phyloP scores from a whole-genome alignment of 805 yeast species.

The Nakazawaea molendinolei region DNA sequence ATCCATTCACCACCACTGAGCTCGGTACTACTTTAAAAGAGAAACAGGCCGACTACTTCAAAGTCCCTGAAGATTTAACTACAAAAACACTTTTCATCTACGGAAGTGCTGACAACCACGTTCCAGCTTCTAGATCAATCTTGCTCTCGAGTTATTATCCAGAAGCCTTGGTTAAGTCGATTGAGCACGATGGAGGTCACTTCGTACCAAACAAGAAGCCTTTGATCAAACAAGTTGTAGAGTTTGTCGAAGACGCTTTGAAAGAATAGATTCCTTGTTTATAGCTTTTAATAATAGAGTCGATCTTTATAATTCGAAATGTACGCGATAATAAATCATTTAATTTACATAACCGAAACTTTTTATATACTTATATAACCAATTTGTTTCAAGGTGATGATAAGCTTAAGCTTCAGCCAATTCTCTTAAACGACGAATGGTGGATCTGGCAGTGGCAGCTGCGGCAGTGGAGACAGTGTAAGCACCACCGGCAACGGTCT shows the following conservation, averaged over 20 bases:
- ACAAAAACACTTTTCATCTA: constrained; percentile 53
- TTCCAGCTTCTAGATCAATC: constrained; percentile 55
- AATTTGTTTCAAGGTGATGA: constrained; percentile 11
- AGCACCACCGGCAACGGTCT: constrained; percentile 99
- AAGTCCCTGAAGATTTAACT: constrained; percentile 22
- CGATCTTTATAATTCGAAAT: background rate
- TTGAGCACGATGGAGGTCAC: constrained; percentile 85
- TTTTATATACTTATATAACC: constrained; percentile 4
- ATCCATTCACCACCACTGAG: constrained; percentile 36
- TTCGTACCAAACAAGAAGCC: constrained; percentile 76
- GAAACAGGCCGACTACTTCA: constrained; percentile 26
- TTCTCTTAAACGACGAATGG: constrained; percentile 99
- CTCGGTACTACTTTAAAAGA: constrained; percentile 26
- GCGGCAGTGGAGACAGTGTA: constrained; percentile 99
- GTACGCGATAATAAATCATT: constrained; percentile 7
- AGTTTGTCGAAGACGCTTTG: constrained; percentile 3
- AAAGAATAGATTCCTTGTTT: background rate
- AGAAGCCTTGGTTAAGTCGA: constrained; percentile 30
- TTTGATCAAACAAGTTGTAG: constrained; percentile 7
- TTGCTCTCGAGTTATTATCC: constrained; percentile 48
- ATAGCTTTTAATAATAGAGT: too few species aligned
- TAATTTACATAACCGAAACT: constrained; percentile 12
- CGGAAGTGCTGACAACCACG: constrained; percentile 74
- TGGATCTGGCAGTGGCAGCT: constrained; percentile 99
- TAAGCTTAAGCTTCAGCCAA: constrained; percentile 92